Conservation (phyloP, 352 stramenopile species). For the Phytophthora ohioensis region DNA sequence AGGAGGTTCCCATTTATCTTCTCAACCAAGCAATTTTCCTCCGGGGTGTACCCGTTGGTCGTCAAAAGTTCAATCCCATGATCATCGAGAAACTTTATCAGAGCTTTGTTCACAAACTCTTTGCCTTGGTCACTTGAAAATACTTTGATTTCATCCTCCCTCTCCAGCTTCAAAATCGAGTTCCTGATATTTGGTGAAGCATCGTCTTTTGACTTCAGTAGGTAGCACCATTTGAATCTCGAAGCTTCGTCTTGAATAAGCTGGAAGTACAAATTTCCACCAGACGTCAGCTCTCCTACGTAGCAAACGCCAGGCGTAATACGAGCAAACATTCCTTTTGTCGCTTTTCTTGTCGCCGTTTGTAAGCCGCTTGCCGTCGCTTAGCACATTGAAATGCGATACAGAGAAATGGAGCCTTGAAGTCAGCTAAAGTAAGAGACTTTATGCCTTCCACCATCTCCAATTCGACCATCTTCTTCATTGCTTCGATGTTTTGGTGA, state of each 20-base stretch:
- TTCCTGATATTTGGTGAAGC: neutral
- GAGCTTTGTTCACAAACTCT: neutral
- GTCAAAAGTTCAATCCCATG: neutral
- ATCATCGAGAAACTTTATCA: neutral
- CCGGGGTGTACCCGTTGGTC: constrained; percentile 5
- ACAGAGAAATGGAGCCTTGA: neutral
- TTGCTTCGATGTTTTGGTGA: constrained; percentile 9
- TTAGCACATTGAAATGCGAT: neutral
- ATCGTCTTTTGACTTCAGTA: constrained; percentile 2
- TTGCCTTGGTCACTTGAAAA: constrained; percentile 5
- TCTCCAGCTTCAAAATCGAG: neutral
- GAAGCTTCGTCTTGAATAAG: constrained; percentile 6
- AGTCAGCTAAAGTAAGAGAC: neutral
- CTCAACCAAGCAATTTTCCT: constrained; percentile 12
- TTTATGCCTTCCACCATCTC: constrained; percentile 7
- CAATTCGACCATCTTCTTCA: constrained; percentile 4
- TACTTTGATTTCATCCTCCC: neutral
- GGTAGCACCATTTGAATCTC: constrained; percentile 7
- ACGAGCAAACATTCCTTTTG: neutral
- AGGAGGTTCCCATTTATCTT: constrained; percentile 8
- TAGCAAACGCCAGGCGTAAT: neutral
- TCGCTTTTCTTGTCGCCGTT: neutral
- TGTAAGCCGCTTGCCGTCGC: neutral
- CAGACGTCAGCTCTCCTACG: constrained; percentile 1
- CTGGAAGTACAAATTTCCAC: constrained; percentile 5